Base-by-base conservation (phyloP, 129 eudicot species). In the Gnaphalium uliginosum region DNA sequence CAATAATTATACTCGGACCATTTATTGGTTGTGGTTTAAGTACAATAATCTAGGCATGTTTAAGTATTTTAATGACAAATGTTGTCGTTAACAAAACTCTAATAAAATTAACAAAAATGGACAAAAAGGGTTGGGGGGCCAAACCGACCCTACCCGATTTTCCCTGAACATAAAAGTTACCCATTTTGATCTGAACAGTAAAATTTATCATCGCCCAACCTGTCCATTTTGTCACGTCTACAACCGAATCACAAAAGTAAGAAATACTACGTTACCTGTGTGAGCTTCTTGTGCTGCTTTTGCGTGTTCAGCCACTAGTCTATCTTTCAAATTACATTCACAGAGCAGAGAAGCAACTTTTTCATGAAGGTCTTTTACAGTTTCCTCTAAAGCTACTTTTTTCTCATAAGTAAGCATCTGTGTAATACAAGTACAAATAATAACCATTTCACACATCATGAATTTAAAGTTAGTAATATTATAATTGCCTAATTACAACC, bases 241-340 rank as follows among this genome's bases (percentile, higher is more conserved):
- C 37, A 54, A 41, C 9, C 39, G 9, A 67, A 32, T 21, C 30
- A 23, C 15, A 61, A 13, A 10, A 39, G n/a, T 13, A 51, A 66
- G 53, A 66, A 23, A 30, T 24, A 17, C 23, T 2, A 30, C 6
- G n/a, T 75, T 78, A 92, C 98, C 98, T 85, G 84, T 73, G 10
- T 53, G 37, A 53, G 92, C 94, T 39, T 86, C 85, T 87, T 86
- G 81, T 26, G 89, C 77, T 60, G 63, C 62, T 84, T 82, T 83
- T 62, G 70, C 68, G 61, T 86, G 82, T 27, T 72, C 74, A 39
- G 81, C 80, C 79, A 93, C 33, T 21, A 84, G 77, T 41, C 84
- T 83, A 54, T 89, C 98, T 86, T 89, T 90, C 62, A 87, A 79
- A 57, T 82, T 77, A 76, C 88, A 85, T 62, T 88, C 96, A 56